Percentiles rank a stretch among this genome's conserved stretches.
phyloP scores from a whole-genome alignment of 257 asterid species.

The Solanum medicagineum region DNA sequence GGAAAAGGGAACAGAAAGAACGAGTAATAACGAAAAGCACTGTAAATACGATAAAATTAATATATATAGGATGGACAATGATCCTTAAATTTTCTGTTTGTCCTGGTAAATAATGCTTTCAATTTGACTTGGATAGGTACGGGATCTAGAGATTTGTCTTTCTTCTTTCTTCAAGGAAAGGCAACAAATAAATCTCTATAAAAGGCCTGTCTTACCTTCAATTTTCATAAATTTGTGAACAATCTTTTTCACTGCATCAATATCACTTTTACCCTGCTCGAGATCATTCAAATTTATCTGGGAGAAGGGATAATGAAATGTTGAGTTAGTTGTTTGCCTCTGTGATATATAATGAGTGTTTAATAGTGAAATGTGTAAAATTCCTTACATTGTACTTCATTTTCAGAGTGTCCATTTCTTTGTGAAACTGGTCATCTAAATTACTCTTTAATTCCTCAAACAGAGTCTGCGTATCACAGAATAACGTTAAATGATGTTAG shows the following conservation, averaged over 20 bases:
- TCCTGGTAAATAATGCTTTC: not conserved
- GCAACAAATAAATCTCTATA: no score
- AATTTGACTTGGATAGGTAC: not conserved
- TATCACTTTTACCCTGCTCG: constrained; percentile 22
- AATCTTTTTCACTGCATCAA: constrained; percentile 38
- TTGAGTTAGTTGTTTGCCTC: not conserved
- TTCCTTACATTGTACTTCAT: constrained; percentile 47
- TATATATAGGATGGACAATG: not conserved
- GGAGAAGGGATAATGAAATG: not conserved
- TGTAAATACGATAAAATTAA: no score
- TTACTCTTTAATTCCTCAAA: constrained; percentile 53
- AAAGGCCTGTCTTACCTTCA: constrained; percentile 43
- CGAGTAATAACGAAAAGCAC: no score
- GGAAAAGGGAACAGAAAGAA: no score
- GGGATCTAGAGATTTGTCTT: not conserved
- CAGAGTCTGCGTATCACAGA: constrained; percentile 31
- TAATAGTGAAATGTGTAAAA: not conserved
- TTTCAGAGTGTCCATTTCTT: constrained; percentile 34
- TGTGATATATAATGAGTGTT: not conserved
- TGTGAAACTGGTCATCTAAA: constrained; percentile 38
- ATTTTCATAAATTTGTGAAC: constrained; percentile 74
- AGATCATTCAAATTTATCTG: constrained; percentile 33
- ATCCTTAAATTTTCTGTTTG: not conserved
- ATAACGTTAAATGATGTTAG: not conserved
- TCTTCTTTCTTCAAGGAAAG: no score